A percentile compares a stretch with the other conserved stretches of the same genome.
phyloP scores from a whole-genome alignment of 2,329 filamentous ascomycete genomes.

The Samsoniella hepiali region DNA sequence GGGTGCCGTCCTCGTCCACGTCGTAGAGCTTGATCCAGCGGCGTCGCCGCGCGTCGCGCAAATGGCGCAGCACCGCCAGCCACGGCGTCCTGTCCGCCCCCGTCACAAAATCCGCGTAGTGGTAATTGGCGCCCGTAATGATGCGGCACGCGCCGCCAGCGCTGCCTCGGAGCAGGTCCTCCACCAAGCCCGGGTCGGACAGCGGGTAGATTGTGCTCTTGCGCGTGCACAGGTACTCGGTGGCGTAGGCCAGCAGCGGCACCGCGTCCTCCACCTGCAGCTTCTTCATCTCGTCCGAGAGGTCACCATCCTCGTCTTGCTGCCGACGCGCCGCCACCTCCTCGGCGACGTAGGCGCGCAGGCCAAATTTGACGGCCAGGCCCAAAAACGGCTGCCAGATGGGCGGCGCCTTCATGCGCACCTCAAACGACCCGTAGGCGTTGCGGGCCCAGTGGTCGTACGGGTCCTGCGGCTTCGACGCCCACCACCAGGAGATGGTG shows the following conservation, averaged over 20 bases:
- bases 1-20: conserved; percentile 26
- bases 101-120: conserved; percentile 26
- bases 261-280: conserved; percentile 22
- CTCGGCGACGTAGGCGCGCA: conserved; percentile 28
- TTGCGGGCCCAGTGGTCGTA: conserved; percentile 35
- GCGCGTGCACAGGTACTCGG: conserved; percentile 34
- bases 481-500: conserved; percentile 33
- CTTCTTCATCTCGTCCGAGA: neutral
- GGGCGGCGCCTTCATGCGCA: conserved; percentile 29
- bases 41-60: conserved; percentile 30
- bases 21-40: conserved; percentile 33
- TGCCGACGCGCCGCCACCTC: conserved; percentile 21
- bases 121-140: conserved; percentile 24
- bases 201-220: conserved; percentile 35
- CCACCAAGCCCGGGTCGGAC: conserved; percentile 29
- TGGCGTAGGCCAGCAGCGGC: conserved; percentile 32
- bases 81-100: conserved; percentile 28
- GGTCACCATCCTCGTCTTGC: neutral
- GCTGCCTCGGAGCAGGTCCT: conserved; percentile 23
- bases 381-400: conserved; percentile 32
- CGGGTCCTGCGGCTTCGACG: conserved; percentile 24
- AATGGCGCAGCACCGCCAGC: conserved; percentile 30
- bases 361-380: conserved; percentile 33
- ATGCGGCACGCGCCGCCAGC: conserved; percentile 13
- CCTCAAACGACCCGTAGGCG: conserved; percentile 32